These are phyloP conservation scores for Pseudogymnoascus sp. DNA, from an alignment of 2,329 filamentous ascomycete genomes.

Conservation along the genomic window DNA sequence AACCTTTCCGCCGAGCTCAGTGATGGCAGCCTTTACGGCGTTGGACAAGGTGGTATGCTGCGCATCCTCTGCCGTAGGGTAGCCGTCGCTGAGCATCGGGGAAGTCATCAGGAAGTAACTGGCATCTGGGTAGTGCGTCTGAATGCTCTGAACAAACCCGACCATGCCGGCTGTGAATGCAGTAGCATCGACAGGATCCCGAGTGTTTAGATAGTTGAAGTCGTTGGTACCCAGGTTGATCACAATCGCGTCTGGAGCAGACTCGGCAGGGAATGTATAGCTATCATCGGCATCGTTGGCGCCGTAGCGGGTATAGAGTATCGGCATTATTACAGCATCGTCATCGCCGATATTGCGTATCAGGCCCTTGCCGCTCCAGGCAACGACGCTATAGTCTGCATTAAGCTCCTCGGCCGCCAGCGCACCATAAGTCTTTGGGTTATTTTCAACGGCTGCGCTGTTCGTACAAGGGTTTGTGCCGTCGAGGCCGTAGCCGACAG, in stretches of 20 bases:
- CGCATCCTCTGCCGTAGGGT: conserved; percentile 29
- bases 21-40: conserved; percentile 29
- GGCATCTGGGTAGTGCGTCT: conserved; percentile 30
- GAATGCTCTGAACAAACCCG: conserved; percentile 28
- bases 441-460: conserved; percentile 32
- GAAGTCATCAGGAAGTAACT: conserved; percentile 34
- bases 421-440: conserved; percentile 35
- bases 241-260: conserved; percentile 31
- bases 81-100: conserved; percentile 34
- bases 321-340: conserved; percentile 30
- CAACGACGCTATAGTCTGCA: conserved; percentile 36
- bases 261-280: conserved; percentile 30
- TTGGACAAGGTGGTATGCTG: conserved; percentile 32
- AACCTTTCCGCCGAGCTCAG: conserved; percentile 26
- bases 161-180: conserved; percentile 25
- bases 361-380: conserved; percentile 38
- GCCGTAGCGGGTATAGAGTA: conserved; percentile 36
- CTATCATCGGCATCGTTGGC: conserved; percentile 32
- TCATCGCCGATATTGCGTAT: conserved; percentile 32
- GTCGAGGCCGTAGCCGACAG: conserved; percentile 37
- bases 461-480: conserved; percentile 34
- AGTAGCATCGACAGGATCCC: conserved; percentile 24
- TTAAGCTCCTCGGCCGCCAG: conserved; percentile 33
- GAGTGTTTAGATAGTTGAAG: conserved; percentile 30
- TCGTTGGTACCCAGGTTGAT: conserved; percentile 39